These are phyloP conservation scores for Diaporthe vaccinii DNA, from an alignment of 2,329 filamentous ascomycete genomes.

Conservation along the genomic window DNA sequence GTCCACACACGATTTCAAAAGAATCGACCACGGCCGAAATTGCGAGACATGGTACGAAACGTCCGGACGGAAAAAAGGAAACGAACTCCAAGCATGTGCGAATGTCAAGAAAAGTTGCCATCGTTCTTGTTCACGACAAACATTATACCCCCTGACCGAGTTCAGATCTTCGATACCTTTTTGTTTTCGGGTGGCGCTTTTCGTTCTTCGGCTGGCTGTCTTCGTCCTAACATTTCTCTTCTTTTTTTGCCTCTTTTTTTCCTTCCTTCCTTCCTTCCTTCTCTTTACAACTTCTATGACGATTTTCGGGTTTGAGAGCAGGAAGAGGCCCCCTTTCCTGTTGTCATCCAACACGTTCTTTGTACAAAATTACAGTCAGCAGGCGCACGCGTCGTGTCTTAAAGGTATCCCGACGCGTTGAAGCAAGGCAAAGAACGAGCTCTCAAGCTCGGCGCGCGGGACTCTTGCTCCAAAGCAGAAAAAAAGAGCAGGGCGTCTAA, in stretches of 20 bases:
- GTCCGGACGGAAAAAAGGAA: conserved; percentile 11
- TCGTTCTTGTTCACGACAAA: conserved; percentile 30
- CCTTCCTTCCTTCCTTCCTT: conserved; percentile 2
- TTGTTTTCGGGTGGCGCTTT: conserved; percentile 30
- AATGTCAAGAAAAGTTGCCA: conserved; percentile 32
- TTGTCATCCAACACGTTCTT: conserved; percentile 31
- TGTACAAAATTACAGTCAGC: conserved; percentile 38
- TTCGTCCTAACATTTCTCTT: conserved; percentile 10
- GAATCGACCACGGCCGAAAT: conserved; percentile 23
- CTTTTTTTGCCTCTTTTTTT: conserved; percentile 40
- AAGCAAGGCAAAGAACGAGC: conserved; percentile 4
- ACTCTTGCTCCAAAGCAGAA: conserved; percentile 10
- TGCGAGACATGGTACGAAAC: conserved; percentile 19
- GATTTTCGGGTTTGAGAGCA: conserved; percentile 3
- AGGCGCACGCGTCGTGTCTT: conserved; percentile 9
- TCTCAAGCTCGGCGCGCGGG: conserved; percentile 17
- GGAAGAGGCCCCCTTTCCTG: not conserved
- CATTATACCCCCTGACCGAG: conserved; percentile 42
- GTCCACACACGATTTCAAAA: conserved; percentile 15
- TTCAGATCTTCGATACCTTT: conserved; percentile 34
- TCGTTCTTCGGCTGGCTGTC: conserved; percentile 24
- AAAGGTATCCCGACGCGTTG: not conserved
- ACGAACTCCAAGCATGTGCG: conserved; percentile 19
- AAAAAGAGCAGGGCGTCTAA: conserved; percentile 24
- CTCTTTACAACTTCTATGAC: not conserved